phyloP scores from a whole-genome alignment of 768 basidiomycete genomes.

The button mushroom (Agaricus bisporus) region DNA sequence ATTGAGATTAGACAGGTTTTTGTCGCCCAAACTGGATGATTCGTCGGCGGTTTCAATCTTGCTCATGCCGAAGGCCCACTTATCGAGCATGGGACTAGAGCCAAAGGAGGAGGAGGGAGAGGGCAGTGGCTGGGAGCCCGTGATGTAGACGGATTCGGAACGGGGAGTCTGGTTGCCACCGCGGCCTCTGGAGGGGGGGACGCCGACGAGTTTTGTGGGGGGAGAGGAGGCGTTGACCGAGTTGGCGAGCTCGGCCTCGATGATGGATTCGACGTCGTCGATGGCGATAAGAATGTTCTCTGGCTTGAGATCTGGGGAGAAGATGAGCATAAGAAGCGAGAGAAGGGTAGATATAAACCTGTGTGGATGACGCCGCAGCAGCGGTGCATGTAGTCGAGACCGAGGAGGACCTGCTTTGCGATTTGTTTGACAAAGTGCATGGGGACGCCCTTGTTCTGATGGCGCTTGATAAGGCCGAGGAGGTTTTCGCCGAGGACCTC shows the following conservation, averaged over 20 bases:
- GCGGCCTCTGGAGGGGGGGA: conserved; percentile 87
- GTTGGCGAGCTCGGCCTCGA: conserved; percentile 70
- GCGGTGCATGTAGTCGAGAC: conserved; percentile 96
- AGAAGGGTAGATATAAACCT: conserved; percentile 33
- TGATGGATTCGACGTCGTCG: conserved; percentile 93
- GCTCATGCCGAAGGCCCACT: conserved; percentile 89
- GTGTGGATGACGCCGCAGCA: conserved; percentile 98
- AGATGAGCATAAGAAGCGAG: conserved; percentile 2
- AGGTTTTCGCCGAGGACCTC: conserved; percentile 98
- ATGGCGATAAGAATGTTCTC: conserved; percentile 98
- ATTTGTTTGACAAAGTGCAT: conserved; percentile 92
- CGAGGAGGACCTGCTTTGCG: conserved; percentile 92
- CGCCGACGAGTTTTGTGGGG: conserved; percentile 77
- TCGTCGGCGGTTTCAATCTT: conserved; percentile 59
- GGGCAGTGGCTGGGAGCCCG: conserved; percentile 89
- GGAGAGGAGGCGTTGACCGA: conserved; percentile 39
- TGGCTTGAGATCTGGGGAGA: conserved; percentile 76
- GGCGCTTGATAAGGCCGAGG: conserved; percentile 92
- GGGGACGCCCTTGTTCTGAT: conserved; percentile 97
- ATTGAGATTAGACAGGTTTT: conserved; percentile 1
- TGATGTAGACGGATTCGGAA: conserved; percentile 72
- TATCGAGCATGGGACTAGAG: conserved; percentile 70
- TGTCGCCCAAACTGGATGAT: conserved; percentile 16
- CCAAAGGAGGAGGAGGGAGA: conserved; percentile 73
- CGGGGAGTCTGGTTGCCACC: conserved; percentile 96